Conservation (phyloP, 2,329 filamentous ascomycete genomes). For the Lecanicillium sp. region DNA sequence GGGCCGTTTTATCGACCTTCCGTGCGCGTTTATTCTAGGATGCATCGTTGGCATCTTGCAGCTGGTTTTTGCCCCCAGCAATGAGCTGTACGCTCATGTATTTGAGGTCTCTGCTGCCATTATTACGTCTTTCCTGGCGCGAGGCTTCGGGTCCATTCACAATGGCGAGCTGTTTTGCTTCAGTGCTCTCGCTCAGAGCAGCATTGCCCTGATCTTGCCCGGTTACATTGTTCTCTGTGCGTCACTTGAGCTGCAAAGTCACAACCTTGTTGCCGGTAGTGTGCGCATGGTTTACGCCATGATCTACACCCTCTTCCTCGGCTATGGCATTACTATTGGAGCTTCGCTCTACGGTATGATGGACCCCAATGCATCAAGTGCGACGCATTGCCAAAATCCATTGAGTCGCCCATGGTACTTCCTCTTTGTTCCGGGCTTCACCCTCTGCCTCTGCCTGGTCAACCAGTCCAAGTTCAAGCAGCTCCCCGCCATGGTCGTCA, state of each 20-base stretch:
- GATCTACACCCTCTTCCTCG: constrained; percentile 67
- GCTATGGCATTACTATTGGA: constrained; percentile 66
- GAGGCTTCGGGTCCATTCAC: constrained; percentile 60
- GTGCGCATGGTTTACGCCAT: constrained; percentile 71
- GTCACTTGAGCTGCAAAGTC: constrained; percentile 60
- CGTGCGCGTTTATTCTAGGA: constrained; percentile 68
- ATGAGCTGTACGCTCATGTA: constrained; percentile 57
- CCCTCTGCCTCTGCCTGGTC: constrained; percentile 66
- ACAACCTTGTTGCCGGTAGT: constrained; percentile 62
- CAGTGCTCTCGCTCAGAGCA: constrained; percentile 63
- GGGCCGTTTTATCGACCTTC: constrained; percentile 69
- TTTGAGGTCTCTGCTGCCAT: constrained; percentile 50
- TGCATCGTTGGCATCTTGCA: constrained; percentile 68
- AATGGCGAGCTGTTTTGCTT: constrained; percentile 59
- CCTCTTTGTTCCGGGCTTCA: constrained; percentile 67
- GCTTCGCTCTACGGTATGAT: constrained; percentile 59
- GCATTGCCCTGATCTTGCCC: constrained; percentile 66
- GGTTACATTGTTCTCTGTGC: constrained; percentile 42
- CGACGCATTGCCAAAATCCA: constrained; percentile 32
- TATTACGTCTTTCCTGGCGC: constrained; percentile 59
- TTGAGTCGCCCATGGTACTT: constrained; percentile 48
- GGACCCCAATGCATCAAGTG: constrained; percentile 43
- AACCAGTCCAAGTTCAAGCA: constrained; percentile 79
- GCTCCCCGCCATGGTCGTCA: constrained; percentile 65
- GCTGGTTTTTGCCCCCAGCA: constrained; percentile 64